Percentiles rank a stretch among this genome's conserved stretches.
These are phyloP conservation scores for Jamesozyma hellenica DNA, from an alignment of 805 yeast genomes.

Conservation along the genomic window DNA sequence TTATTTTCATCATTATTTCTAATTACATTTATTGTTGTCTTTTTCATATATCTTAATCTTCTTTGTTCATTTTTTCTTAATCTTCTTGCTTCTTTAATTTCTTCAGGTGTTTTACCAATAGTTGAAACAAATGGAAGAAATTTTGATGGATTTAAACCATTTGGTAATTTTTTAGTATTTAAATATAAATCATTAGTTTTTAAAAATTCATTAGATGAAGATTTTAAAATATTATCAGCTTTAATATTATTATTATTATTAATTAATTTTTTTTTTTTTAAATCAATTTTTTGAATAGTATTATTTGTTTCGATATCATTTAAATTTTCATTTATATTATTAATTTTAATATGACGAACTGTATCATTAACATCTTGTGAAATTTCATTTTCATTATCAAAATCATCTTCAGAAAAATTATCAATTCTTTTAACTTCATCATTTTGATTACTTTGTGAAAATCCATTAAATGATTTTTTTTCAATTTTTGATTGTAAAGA, in stretches of 20 bases:
- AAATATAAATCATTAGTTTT: neutral
- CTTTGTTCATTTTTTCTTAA: neutral
- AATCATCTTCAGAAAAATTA: conserved; percentile 9
- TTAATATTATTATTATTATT: neutral
- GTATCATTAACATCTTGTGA: conserved; percentile 4
- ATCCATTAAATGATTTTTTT: conserved; percentile 7
- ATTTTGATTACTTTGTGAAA: conserved; percentile 9
- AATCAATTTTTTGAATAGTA: no score
- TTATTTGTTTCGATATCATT: neutral
- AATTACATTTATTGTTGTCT: neutral
- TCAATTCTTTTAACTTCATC: conserved; percentile 12
- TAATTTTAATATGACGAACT: conserved; percentile 5
- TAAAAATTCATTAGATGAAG: neutral
- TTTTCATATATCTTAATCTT: no score
- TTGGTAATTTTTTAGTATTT: no score
- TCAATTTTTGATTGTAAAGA: conserved; percentile 19
- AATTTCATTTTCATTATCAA: conserved; percentile 2
- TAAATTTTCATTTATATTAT: no score
- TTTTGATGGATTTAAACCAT: no score
- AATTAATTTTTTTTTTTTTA: neutral
- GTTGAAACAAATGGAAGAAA: no score
- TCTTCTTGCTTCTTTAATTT: neutral
- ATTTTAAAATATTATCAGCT: neutral
- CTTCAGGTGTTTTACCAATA: no score
- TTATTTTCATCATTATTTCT: neutral